These are phyloP conservation scores for Prunella vulgaris DNA, from an alignment of 257 asterid species.

Conservation along the genomic window DNA sequence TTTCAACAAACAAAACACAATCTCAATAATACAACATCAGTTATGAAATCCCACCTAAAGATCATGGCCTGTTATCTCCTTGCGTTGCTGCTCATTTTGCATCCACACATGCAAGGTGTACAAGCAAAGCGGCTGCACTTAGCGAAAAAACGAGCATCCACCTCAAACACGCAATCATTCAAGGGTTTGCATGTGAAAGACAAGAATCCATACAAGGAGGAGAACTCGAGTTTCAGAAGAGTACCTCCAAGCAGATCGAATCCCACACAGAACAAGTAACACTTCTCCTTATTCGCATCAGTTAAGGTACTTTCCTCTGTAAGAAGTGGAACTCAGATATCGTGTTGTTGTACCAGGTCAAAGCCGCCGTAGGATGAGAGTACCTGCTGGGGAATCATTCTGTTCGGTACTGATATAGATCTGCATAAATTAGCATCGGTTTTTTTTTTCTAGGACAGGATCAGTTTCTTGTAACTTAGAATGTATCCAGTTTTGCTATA, in stretches of 20 bases:
- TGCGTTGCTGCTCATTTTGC: slow-evolving; percentile 37
- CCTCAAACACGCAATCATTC: slow-evolving; percentile 27
- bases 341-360: slow-evolving; percentile 43
- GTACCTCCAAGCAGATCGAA: slow-evolving; percentile 61
- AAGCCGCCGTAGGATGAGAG: slow-evolving; percentile 36
- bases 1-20: background rate
- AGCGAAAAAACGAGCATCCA: slow-evolving; percentile 3
- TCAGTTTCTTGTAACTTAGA: slow-evolving; percentile 21
- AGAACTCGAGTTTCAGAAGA: slow-evolving; percentile 39
- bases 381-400: slow-evolving; percentile 3
- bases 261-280: slow-evolving; percentile 69
- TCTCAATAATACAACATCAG: slow-evolving; percentile 12
- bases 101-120: slow-evolving; percentile 26
- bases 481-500: slow-evolving; percentile 33
- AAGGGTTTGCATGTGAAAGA: slow-evolving; percentile 27
- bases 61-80: slow-evolving; percentile 32
- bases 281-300: slow-evolving; percentile 26
- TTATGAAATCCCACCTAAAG: slow-evolving; percentile 30
- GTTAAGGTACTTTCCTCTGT: slow-evolving; percentile 21
- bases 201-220: slow-evolving; percentile 45
- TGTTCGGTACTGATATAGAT: slow-evolving; percentile 1
- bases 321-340: slow-evolving; percentile 32
- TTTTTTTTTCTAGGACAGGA: slow-evolving; percentile 18
- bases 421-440: slow-evolving; percentile 25
- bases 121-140: slow-evolving; percentile 29